Base-by-base conservation (phyloP, 2,329 filamentous ascomycete genomes). In the Claviceps pusilla region DNA sequence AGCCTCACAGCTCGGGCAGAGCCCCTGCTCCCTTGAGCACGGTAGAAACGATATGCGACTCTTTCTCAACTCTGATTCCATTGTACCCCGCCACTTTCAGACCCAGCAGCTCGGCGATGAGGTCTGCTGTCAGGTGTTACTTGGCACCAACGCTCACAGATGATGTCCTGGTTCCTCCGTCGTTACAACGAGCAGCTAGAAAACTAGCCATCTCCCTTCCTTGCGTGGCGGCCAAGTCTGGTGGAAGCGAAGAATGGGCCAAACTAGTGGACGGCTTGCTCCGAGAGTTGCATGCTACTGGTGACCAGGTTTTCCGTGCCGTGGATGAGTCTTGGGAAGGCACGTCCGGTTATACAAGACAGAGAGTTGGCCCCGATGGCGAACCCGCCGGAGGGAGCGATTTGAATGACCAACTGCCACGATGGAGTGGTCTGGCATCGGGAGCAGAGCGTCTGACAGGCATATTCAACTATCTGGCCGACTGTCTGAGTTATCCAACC, bases 261-360 rank as follows among this genome's bases (percentile, higher is more conserved):
- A 85, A 80, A 60, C 75, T 80, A 16, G 70, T 90, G 48, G 76
- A 77, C 49, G 71, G 73, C 7, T 74, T 84, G 11, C 71, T 94
- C 29, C 74, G 76, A 42, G 76, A 80, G 42, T 76, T 83, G 16
- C 89, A 96, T 62, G 68, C 71, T 29, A 86, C 87, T 1, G 81
- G 86, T 46, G 85, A 95, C 62, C 79, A 83, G 58, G 76, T 94
- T 0, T 86, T 95, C 63, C 82, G 90, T 50, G 82, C 84, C 10
- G 77, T 95, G 0, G 70, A 86, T 11, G 90, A 96, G 65, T 84
- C 87, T 45, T 93, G 89, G 86, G 82, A 90, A 61, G 81, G 88
- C 0, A 75, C 76, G 2, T 73, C 77, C 37, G 77, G 74, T 4
- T 76, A 77, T 58, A 64, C 64, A 10, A 65, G 67, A 47, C 66